These are phyloP conservation scores for Debaryomyces udenii DNA, from an alignment of 1,139 yeast species.

Conservation along the genomic window DNA sequence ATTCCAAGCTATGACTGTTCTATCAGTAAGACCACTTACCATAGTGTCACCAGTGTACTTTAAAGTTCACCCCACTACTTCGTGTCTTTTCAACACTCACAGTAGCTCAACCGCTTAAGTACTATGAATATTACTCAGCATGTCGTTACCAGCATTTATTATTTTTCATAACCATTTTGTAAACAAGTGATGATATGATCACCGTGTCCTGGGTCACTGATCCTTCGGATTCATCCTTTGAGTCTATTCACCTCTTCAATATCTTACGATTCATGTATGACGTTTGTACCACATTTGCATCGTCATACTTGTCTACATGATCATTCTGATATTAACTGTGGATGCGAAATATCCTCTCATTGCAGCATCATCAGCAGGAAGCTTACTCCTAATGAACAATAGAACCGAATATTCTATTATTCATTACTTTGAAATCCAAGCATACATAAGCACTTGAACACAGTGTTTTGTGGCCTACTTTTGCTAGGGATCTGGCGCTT, in stretches of 20 bases:
- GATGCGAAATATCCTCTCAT: constrained; percentile 37
- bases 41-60: constrained; percentile 80
- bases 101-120: constrained; percentile 71
- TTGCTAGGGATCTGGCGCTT: too few relatives aligned
- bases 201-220: constrained; percentile 70
- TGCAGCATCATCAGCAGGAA: constrained; percentile 41
- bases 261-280: constrained; percentile 68
- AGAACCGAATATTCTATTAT: constrained; percentile 63
- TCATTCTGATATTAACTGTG: constrained; percentile 41
- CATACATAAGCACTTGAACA: constrained; percentile 68
- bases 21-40: constrained; percentile 90
- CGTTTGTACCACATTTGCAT: constrained; percentile 48
- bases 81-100: constrained; percentile 79
- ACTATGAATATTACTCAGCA: constrained; percentile 77
- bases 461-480: constrained; percentile 69
- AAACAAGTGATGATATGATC: constrained; percentile 88
- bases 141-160: constrained; percentile 91
- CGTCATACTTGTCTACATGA: constrained; percentile 18
- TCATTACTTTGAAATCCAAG: constrained; percentile 61
- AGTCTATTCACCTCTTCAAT: constrained; percentile 81
- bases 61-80: constrained; percentile 98
- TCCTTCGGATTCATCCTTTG: constrained; percentile 67
- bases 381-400: constrained; percentile 55
- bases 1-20: constrained; percentile 89
- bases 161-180: constrained; percentile 92